Conservation (phyloP, 78 protist genomes). For the Dictyostelium brefeldianum region DNA sequence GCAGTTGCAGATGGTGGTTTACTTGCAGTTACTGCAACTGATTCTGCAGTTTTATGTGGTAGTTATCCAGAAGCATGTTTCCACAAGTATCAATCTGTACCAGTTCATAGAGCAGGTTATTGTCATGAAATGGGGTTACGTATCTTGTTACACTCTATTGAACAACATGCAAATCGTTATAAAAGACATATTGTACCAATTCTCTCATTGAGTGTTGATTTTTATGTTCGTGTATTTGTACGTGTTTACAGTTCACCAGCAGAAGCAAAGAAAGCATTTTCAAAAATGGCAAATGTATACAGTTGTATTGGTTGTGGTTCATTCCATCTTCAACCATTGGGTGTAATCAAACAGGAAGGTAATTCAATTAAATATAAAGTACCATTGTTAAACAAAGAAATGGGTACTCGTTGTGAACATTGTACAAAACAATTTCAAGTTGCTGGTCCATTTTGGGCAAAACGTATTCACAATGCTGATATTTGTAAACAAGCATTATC, state of each 20-base stretch:
- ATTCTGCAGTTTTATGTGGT: conserved; percentile 97
- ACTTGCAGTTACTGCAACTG: conserved; percentile 98
- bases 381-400: conserved; percentile 8
- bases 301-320: conserved; percentile 92
- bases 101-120: conserved; percentile 75
- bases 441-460: conserved; percentile 97
- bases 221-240: conserved; percentile 98
- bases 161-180: conserved; percentile 88
- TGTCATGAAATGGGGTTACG: conserved; percentile 97
- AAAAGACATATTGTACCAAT: conserved; percentile 92
- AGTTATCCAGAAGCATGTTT: conserved; percentile 91
- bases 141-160: conserved; percentile 86
- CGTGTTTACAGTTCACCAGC: conserved; percentile 56
- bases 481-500: conserved; percentile 11
- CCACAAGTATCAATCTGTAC: conserved; percentile 95
- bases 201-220: conserved; percentile 94
- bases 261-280: conserved; percentile 36
- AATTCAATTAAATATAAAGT: conserved; percentile 40
- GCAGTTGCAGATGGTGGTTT: conserved; percentile 96
- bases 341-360: neutral
- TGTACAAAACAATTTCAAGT: neutral
- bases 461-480: conserved; percentile 85
- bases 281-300: conserved; percentile 47
- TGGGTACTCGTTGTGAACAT: conserved; percentile 49
- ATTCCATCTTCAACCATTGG: conserved; percentile 85